These are phyloP conservation scores for Penicillium aurantiogriseum DNA, from an alignment of 2,329 filamentous ascomycete genomes.

Conservation along the genomic window DNA sequence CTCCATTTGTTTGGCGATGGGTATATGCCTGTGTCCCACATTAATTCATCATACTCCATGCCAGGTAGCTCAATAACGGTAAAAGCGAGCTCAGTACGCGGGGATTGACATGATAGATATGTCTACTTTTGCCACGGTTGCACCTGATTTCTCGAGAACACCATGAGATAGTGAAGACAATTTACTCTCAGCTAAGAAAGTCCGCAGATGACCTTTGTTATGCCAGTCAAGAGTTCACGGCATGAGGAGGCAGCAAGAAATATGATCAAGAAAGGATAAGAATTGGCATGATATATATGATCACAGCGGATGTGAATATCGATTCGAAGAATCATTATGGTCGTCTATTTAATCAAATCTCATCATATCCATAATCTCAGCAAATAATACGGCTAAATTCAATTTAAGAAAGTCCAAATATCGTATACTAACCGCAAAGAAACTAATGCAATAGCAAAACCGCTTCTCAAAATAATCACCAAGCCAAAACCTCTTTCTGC, in stretches of 20 bases:
- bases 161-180: too few relatives aligned
- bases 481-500: constrained; percentile 25
- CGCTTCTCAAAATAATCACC: constrained; percentile 14
- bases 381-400: background rate
- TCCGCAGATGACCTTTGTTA: too few relatives aligned
- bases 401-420: background rate
- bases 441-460: background rate
- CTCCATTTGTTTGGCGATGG: too few relatives aligned
- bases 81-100: too few relatives aligned
- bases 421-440: background rate
- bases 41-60: too few relatives aligned
- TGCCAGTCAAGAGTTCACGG: too few relatives aligned
- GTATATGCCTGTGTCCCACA: too few relatives aligned
- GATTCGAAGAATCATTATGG: background rate
- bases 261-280: background rate
- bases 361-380: background rate
- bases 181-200: too few relatives aligned
- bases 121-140: too few relatives aligned
- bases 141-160: too few relatives aligned
- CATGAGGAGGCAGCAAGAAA: background rate
- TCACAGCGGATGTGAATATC: background rate
- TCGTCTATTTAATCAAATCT: background rate
- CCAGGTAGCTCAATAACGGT: too few relatives aligned
- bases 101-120: too few relatives aligned
- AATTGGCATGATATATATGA: background rate